Evolutionary conservation across 805 yeast species (phyloP).

Genomic region (Saturnispora quitensis): DNA sequence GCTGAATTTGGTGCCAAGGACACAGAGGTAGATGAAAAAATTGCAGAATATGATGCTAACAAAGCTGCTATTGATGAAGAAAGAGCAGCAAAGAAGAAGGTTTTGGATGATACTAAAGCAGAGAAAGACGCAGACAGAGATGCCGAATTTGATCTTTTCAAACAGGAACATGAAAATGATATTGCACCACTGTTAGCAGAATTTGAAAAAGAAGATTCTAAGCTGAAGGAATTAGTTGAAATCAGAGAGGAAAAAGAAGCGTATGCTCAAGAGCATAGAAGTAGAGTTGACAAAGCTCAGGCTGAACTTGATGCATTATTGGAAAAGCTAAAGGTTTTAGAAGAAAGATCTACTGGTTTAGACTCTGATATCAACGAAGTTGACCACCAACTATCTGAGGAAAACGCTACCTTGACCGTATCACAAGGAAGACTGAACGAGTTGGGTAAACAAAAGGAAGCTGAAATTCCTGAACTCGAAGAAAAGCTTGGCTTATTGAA

Average conservation of each 20-base stretch:
- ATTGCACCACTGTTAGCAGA: constrained; percentile 48
- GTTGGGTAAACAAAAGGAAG: constrained; percentile 12
- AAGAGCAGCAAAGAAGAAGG: constrained; percentile 36
- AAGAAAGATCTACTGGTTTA: constrained; percentile 31
- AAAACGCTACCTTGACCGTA: constrained; percentile 23
- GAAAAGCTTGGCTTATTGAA: constrained; percentile 29
- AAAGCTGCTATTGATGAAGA: constrained; percentile 33
- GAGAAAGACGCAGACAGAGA: constrained; percentile 37
- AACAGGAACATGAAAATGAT: constrained; percentile 44
- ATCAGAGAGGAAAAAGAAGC: constrained; percentile 40
- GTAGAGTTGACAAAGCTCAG: constrained; percentile 35
- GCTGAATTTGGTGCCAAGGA: constrained; percentile 33
- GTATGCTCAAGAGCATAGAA: constrained; percentile 34
- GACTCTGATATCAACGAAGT: constrained; percentile 25
- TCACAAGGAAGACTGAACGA: constrained; percentile 14
- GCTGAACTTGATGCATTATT: constrained; percentile 36
- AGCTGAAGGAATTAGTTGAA: constrained; percentile 40
- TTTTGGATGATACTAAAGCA: constrained; percentile 35
- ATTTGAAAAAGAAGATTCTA: constrained; percentile 39
- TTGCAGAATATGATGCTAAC: constrained; percentile 31
- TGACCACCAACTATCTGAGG: constrained; percentile 16
- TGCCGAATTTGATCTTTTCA: constrained; percentile 37
- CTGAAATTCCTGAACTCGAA: constrained; percentile 23
- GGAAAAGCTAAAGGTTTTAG: constrained; percentile 35
- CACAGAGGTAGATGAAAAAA: constrained; percentile 32